A percentile compares a stretch with the other conserved stretches of the same genome.
Evolutionary conservation across 345 rosid species (phyloP).

Genomic region (Euphorbia peplus): DNA sequence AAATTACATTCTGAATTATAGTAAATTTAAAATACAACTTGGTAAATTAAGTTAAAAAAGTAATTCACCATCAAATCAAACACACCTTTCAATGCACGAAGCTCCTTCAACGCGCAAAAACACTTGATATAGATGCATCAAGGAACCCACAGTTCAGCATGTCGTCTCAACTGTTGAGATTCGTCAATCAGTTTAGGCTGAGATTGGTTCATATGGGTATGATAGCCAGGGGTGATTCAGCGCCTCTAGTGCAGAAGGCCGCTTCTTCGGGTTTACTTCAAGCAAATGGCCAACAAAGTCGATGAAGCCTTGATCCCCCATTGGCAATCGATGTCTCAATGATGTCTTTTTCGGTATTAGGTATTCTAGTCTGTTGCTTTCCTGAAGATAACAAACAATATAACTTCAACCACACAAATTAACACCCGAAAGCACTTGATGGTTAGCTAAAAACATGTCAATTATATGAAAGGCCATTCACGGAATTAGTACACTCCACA

Average conservation of each 20-base stretch:
- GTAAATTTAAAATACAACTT: conserved; percentile 33
- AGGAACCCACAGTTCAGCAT: conserved; percentile 4
- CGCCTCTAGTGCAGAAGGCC: conserved; percentile 86
- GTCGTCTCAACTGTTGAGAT: conserved; percentile 13
- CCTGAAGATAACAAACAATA: conserved; percentile 43
- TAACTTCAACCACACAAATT: background rate
- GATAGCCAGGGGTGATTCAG: conserved; percentile 94
- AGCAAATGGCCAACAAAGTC: conserved; percentile 87
- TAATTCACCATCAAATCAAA: conserved; percentile 25
- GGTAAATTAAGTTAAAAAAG: conserved; percentile 15
- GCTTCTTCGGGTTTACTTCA: conserved; percentile 85
- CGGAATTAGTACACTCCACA: background rate
- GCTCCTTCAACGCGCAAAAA: conserved; percentile 19
- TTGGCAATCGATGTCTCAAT: conserved; percentile 79
- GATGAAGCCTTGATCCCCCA: conserved; percentile 97
- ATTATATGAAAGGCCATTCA: too few species aligned
- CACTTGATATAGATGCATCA: conserved; percentile 10
- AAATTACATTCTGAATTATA: conserved; percentile 36
- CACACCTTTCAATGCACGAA: conserved; percentile 29
- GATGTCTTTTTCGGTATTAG: conserved; percentile 88
- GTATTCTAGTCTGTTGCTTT: conserved; percentile 75
- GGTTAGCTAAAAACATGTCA: background rate
- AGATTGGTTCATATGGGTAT: conserved; percentile 87
- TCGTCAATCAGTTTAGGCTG: conserved; percentile 40
- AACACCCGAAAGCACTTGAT: background rate